A percentile compares a stretch with the other conserved stretches of the same genome.
These are phyloP conservation scores for Fraxinus americana DNA, from an alignment of 257 asterid genomes.

Conservation along the genomic window DNA sequence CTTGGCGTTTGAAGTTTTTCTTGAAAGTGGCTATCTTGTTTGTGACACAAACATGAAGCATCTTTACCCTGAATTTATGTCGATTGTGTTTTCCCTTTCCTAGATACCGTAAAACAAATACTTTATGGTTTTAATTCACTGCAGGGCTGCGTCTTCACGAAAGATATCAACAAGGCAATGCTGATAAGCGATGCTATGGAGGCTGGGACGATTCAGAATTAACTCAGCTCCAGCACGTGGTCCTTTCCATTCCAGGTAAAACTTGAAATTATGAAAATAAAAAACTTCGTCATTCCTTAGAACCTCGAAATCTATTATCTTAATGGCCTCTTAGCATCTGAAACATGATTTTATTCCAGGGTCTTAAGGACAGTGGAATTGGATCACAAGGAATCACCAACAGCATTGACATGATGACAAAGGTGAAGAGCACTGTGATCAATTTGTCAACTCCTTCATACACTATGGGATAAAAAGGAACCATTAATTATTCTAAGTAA, in stretches of 20 bases:
- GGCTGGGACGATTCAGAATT: conserved; percentile 85
- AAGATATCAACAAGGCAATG: conserved; percentile 90
- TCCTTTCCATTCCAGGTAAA: conserved; percentile 90
- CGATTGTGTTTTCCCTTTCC: no score
- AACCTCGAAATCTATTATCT: no score
- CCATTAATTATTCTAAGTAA: neutral
- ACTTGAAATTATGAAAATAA: no score
- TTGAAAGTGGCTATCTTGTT: neutral
- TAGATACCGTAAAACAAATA: neutral
- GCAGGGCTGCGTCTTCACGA: conserved; percentile 90
- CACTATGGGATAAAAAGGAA: conserved; percentile 66
- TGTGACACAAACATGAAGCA: no score
- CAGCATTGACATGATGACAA: conserved; percentile 95
- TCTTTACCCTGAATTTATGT: no score
- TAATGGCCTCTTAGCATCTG: neutral
- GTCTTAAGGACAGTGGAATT: conserved; percentile 91
- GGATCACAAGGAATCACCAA: conserved; percentile 97
- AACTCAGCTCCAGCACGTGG: conserved; percentile 99
- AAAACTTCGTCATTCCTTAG: no score
- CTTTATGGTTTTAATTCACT: neutral
- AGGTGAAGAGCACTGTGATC: conserved; percentile 90
- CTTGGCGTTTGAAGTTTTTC: neutral
- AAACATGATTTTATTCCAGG: conserved; percentile 43
- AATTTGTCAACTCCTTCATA: conserved; percentile 89
- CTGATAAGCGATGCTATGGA: conserved; percentile 96